Percentiles rank a stretch among this genome's conserved stretches.
phyloP scores from a whole-genome alignment of 352 stramenopile species.

The Phytophthora megakarya region DNA sequence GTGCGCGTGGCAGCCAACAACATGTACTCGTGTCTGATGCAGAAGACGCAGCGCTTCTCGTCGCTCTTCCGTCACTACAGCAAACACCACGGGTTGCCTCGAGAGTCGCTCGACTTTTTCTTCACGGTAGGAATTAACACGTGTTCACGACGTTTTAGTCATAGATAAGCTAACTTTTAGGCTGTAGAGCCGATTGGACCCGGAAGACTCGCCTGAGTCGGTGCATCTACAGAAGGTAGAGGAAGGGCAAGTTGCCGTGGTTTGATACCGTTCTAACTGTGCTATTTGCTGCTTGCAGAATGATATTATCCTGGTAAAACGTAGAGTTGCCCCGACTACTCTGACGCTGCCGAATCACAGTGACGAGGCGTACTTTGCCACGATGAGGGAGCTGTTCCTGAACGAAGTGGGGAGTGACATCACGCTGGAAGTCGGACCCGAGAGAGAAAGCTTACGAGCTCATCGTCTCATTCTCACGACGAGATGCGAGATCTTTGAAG shows the following conservation, averaged over 20 bases:
- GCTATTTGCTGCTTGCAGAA: slow-evolving; percentile 48
- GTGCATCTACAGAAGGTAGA: slow-evolving; percentile 83
- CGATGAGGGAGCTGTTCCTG: slow-evolving; percentile 76
- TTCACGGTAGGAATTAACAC: slow-evolving; percentile 79
- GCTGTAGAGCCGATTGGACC: slow-evolving; percentile 70
- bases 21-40: slow-evolving; percentile 96
- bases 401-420: slow-evolving; percentile 70
- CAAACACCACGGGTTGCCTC: slow-evolving; percentile 97
- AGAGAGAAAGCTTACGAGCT: slow-evolving; percentile 61
- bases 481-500: slow-evolving; percentile 90
- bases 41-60: slow-evolving; percentile 98
- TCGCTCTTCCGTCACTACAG: slow-evolving; percentile 98
- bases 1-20: slow-evolving; percentile 86
- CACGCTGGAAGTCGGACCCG: slow-evolving; percentile 69
- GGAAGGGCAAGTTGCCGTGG: not conserved
- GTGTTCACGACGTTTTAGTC: not conserved
- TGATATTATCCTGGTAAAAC: slow-evolving; percentile 85
- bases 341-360: slow-evolving; percentile 54
- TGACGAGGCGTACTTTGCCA: slow-evolving; percentile 77
- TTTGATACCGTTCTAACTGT: slow-evolving; percentile 13
- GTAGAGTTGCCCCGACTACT: slow-evolving; percentile 43
- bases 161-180: not conserved
- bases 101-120: slow-evolving; percentile 98
- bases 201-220: slow-evolving; percentile 83
- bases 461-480: slow-evolving; percentile 81